Evolutionary conservation across 2,329 filamentous ascomycete species (phyloP), one percentile per base, ranked within the genome.

Genomic region (Talaromyces sp.): DNA sequence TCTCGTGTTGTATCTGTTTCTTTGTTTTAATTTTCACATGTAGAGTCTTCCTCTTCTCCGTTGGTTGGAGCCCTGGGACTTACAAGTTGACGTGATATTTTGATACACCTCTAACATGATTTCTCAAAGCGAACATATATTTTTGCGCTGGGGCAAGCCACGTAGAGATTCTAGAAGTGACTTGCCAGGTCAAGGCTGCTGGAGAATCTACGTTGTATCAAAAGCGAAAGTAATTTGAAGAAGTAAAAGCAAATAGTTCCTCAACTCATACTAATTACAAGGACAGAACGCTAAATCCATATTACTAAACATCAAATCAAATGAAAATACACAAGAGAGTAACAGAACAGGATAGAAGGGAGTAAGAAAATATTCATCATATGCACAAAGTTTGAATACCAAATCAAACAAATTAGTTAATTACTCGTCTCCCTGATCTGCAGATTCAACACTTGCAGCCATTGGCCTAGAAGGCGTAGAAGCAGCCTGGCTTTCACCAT

Each of bases 401-500:
- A 37, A 35, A 54, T 22, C 16, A 19, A 10, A 54, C 13, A 2
- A 54, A 13, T 1, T 3, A 35, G 3, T 54, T 3, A 35, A 14
- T 54, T 54, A 54, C 58, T 50, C 47, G 8, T 59, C 58, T 31
- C n/a, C 59, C 45, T 48, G 45, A 47, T 10, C 41, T 10, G 31
- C 58, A 19, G 47, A 56, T 3, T 61, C 63, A 7, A 61, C 58
- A 16, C 27, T 48, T 41, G 62, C 47, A 24, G 56, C 37, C 62
- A 64, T 60, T 3, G 47, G 62, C 13, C 47, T 35, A 19, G 22
- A 56, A 10, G 58, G 41, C 3, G 63, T 31, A 35, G 50, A 16
- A 14, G 48, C 31, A 7, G 63, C 37, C 22, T 65, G 48, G 35
- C 63, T 57, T 35, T 65, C 63, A 27, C 39, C 47, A 27, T 63